phyloP scores from a whole-genome alignment of 148 eudicot species.

The Rhododendron ferrugineum region DNA sequence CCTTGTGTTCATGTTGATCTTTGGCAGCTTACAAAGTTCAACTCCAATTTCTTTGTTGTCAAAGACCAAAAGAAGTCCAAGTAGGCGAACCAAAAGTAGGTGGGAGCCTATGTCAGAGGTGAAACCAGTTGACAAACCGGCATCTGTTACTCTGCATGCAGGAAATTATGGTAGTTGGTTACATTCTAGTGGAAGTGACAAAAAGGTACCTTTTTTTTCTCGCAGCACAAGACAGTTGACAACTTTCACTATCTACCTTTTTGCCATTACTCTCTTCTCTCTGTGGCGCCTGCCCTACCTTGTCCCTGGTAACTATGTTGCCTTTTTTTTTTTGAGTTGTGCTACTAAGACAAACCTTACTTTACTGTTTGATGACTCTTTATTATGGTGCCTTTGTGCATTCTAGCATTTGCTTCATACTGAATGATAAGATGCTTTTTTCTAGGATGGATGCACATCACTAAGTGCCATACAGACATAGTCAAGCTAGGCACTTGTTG shows the following conservation, averaged over 20 bases:
- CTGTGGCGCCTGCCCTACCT: not conserved
- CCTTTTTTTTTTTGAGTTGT: not conserved
- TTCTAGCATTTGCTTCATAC: not conserved
- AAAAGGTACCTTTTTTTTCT: slow-evolving; percentile 43
- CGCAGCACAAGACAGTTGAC: not conserved
- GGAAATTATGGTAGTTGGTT: slow-evolving; percentile 54
- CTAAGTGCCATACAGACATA: not conserved
- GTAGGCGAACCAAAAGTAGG: slow-evolving; percentile 86
- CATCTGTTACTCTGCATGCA: slow-evolving; percentile 39
- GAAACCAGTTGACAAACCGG: slow-evolving; percentile 43
- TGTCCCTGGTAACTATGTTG: not conserved
- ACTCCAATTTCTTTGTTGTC: slow-evolving; percentile 38
- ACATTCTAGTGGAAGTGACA: slow-evolving; percentile 45
- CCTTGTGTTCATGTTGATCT: slow-evolving; percentile 23
- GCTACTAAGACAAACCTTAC: not conserved
- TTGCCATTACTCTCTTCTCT: not conserved
- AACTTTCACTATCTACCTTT: not conserved
- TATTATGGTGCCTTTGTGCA: not conserved
- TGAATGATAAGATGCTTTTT: not conserved
- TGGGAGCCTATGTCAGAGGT: slow-evolving; percentile 94
- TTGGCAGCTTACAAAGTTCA: slow-evolving; percentile 36
- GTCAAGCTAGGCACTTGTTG: not conserved
- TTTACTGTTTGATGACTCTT: not conserved
- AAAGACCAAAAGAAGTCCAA: slow-evolving; percentile 68
- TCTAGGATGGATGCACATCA: not conserved